Evolutionary conservation across 176 grass and related monocot genomes (phyloP), one percentile per base, ranked within the genome.

Genomic region (Zizania latifolia): DNA sequence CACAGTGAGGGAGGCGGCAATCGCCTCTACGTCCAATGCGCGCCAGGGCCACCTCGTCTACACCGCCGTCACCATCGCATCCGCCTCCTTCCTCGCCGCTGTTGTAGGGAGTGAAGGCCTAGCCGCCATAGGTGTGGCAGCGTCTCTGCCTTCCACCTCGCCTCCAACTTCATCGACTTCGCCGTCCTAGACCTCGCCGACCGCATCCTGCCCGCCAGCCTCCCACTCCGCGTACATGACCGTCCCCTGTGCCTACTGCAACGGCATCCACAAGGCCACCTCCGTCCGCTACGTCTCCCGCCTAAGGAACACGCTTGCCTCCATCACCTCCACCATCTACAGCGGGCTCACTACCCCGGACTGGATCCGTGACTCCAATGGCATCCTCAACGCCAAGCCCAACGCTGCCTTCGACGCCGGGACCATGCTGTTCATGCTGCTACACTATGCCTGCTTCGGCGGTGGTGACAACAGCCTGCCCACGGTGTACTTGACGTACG

Each of bases 361-460:
- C 51, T 92, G 91, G 90, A 97, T 97, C 84, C 66, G 81, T 23
- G 85, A 84, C 58, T 84, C 90, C 65, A 97, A 86, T 34, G 87
- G 79, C 75, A 54, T 90, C 44, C 62, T 32, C 43, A 71, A 50
- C 21, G 62, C 55, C 22, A 27, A 4, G 55, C 59, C 46, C 62
- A 58, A 31, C 16, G 74, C 31, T 17, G 78, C 56, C 26, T 68
- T 97, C 58, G 93, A 97, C 62, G 84, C 81, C 51, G 90, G 93
- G 9, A 63, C 80, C 38, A 90, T 64, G 44, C 87, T 97, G n/a
- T 66, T 69, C 77, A 83, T 97, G 65, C 90, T 87, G 35, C 79
- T 97, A 2, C 93, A 89, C 76, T 97, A 90, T 83, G 84, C 85
- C 17, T 97, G 93, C 87, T 90, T 97, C 82, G 91, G 89, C 71